Evolutionary conservation across 345 rosid species (phyloP), one percentile per base, ranked within the genome.

Genomic region (Physaria fendleri): DNA sequence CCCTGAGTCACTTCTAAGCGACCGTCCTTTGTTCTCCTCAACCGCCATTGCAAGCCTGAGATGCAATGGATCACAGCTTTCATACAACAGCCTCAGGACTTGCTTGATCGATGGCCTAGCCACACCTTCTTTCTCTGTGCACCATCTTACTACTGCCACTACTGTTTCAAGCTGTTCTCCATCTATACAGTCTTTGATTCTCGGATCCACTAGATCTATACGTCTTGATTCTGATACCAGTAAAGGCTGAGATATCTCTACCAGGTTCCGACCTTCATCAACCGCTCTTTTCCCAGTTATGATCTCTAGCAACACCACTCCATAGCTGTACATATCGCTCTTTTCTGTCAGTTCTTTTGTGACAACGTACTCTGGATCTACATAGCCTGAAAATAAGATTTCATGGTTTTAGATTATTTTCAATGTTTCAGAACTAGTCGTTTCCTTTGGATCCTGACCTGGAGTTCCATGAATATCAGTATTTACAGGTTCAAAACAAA

Each of bases 391-490:
- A 71, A 73, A 24, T 13, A 48, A 50, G 13, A 63, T 33, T 46
- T 54, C 40, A 54, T 6, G 13, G 43, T 6, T 59, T 59, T 38
- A 61, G 54, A 16, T 30, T 67, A 32, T 24, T 46, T 2, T 59
- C 21, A 60, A 22, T 11, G n/a, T 17, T 48, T 52, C 33, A 48
- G 18, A 30, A 14, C 3, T 52, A 39, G 33, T 18, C 45, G 47
- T 18, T 42, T 37, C 28, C 8, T 64, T 66, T 53, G 21, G 23
- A 54, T 32, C 15, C 80, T 56, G 21, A 88, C 98, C 98, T 82
- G 99, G 99, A 73, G 99, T 93, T 73, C 99, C 97, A n/a, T 89
- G 76, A 53, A 88, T 78, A 74, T 86, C 87, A 5, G 91, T 88
- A 56, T 84, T 84, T 41, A 86, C 81, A 10, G 94, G 97, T 63